Base-by-base conservation (phyloP, 2,329 filamentous ascomycete genomes). In the Helicocarpus griseus region DNA sequence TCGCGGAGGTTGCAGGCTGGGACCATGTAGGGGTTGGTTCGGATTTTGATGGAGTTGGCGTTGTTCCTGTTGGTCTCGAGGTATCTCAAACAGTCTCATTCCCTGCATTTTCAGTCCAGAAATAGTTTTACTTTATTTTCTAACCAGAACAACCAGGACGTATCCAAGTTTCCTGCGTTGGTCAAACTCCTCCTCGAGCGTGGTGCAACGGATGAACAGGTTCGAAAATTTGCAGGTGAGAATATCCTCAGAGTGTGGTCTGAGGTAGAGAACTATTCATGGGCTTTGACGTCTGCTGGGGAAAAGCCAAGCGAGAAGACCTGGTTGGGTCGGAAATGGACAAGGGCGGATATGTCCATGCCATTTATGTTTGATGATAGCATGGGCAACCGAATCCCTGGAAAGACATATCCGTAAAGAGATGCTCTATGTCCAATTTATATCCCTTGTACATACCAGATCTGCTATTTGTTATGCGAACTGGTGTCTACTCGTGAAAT, bases 201-300 rank as follows among this genome's bases (percentile, higher is more conserved):
- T 7, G 70, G 70, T 1, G 69, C 68, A 0, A 69, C 67, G 0
- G 64, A 70, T 48, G 64, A 67, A 14, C 65, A 72, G 55, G 56
- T 70, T 4, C 59, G 60, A 1, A 67, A 66, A 53, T 63, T 70
- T 3, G 62, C 60, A 0, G 68, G 69, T 0, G 64, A 67, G 36
- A 73, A 73, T 31, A 69, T 71, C 35, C 53, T 71, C 4, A 56
- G 59, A 7, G 59, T 56, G 14, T 61, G 58, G 59, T 21, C 44
- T 19, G 55, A 58, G 6, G 55, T 58, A 2, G 59, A 61, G 44
- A 52, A 31, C n/a, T 35, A 53, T 14, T 57, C 58, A 3, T 48
- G 50, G n/a, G 21, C 46, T 6, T 46, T 59, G 41, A 57, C 60
- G 41, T 29, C 19, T 7, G 28, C 44, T 2, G 56, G 56, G 3